These are phyloP conservation scores for Chaetoscypha palmicola DNA, from an alignment of 2,329 filamentous ascomycete species.

Conservation along the genomic window DNA sequence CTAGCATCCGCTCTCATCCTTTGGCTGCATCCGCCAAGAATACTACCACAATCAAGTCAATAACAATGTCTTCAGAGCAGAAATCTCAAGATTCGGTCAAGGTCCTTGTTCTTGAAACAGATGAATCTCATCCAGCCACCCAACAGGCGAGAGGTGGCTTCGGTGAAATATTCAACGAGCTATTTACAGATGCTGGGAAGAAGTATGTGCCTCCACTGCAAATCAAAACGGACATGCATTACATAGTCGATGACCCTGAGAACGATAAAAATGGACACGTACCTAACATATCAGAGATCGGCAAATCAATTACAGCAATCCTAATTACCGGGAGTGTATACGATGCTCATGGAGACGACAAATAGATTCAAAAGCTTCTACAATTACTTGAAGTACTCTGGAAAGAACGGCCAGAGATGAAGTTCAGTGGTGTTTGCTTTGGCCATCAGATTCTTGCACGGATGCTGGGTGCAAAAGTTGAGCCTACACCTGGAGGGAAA, in stretches of 20 bases:
- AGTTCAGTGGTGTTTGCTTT: constrained; percentile 42
- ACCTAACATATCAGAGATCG: neutral
- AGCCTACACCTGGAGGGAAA: constrained; percentile 32
- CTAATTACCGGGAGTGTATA: constrained; percentile 41
- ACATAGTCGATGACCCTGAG: constrained; percentile 39
- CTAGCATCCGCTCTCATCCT: too few species aligned
- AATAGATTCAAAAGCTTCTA: constrained; percentile 32
- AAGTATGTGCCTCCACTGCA: constrained; percentile 46
- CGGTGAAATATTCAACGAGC: constrained; percentile 44
- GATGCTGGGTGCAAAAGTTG: constrained; percentile 35
- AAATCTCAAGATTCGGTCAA: constrained; percentile 28
- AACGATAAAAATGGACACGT: neutral
- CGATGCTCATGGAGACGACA: constrained; percentile 37
- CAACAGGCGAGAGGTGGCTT: constrained; percentile 44
- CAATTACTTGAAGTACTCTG: constrained; percentile 45
- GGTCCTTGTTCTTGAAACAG: constrained; percentile 51
- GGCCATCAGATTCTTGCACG: constrained; percentile 41
- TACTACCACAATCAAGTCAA: neutral
- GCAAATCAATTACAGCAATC: constrained; percentile 21
- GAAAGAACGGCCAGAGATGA: constrained; percentile 43
- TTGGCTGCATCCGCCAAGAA: neutral
- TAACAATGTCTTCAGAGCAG: too few species aligned
- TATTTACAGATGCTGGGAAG: constrained; percentile 45
- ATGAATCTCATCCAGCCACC: constrained; percentile 46
- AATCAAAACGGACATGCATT: constrained; percentile 48